Evolutionary conservation across 2,329 filamentous ascomycete species (phyloP).

Genomic region (Pseudogymnoascus sp.): DNA sequence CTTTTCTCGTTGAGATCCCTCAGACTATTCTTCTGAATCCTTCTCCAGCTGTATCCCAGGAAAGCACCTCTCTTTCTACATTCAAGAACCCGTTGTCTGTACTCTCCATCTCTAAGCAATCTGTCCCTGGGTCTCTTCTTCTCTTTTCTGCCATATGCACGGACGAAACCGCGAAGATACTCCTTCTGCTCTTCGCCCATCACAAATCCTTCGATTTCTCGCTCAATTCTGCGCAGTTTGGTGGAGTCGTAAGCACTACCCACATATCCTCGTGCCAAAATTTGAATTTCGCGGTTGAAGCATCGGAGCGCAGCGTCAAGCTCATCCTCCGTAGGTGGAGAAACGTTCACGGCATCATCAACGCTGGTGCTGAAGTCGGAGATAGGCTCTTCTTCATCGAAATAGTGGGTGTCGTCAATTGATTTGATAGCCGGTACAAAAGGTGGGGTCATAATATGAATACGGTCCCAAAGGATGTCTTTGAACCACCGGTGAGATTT

Average conservation of each 20-base stretch:
- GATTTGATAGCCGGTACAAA: conserved; percentile 66
- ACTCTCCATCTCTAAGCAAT: conserved; percentile 63
- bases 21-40: conserved; percentile 28
- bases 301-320: conserved; percentile 24
- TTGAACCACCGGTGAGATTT: conserved; percentile 82
- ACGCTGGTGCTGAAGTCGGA: conserved; percentile 49
- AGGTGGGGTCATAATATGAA: conserved; percentile 65
- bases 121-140: conserved; percentile 77
- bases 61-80: conserved; percentile 78
- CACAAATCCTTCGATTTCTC: conserved; percentile 25
- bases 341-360: conserved; percentile 1
- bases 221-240: conserved; percentile 24
- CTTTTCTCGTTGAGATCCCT: background rate
- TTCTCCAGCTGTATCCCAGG: conserved; percentile 78
- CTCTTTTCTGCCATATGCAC: conserved; percentile 42
- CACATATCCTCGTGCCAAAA: conserved; percentile 24
- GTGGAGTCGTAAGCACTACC: conserved; percentile 25
- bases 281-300: conserved; percentile 27
- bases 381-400: conserved; percentile 72
- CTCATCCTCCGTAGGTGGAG: conserved; percentile 13
- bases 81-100: conserved; percentile 62
- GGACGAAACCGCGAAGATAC: conserved; percentile 27
- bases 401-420: conserved; percentile 75
- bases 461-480: conserved; percentile 65
- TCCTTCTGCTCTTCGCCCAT: conserved; percentile 27